phyloP scores from a whole-genome alignment of 768 basidiomycete species.

The Cystofilobasidium bisporidii region DNA sequence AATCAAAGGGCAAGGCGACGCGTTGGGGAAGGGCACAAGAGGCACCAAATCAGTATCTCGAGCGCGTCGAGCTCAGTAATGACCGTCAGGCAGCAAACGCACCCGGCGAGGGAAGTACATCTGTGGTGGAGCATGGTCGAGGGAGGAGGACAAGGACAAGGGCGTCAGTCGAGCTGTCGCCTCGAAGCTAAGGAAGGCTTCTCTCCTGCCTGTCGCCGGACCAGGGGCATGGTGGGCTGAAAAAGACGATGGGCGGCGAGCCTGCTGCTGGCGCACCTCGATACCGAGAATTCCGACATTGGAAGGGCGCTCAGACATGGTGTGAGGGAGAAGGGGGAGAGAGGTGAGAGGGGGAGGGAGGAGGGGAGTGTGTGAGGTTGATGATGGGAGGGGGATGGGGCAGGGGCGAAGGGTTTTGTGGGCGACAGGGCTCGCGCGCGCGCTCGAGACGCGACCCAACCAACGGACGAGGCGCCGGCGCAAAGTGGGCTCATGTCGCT shows the following conservation, averaged over 20 bases:
- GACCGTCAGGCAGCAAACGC: slow-evolving; percentile 36
- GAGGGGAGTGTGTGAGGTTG: slow-evolving; percentile 20
- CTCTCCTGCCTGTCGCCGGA: not conserved
- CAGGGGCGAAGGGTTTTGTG: too few species aligned
- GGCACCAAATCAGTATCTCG: too few species aligned
- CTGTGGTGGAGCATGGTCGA: slow-evolving; percentile 73
- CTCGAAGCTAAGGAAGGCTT: too few species aligned
- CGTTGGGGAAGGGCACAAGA: not conserved
- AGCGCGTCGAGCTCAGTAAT: not conserved
- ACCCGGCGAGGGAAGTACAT: slow-evolving; percentile 90
- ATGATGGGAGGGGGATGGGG: too few species aligned
- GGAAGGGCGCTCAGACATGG: slow-evolving; percentile 53
- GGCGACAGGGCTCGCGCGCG: too few species aligned
- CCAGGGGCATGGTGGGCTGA: not conserved
- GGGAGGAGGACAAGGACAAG: not conserved
- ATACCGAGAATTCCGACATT: slow-evolving; percentile 75
- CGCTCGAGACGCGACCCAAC: too few species aligned
- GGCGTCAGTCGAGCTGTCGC: not conserved
- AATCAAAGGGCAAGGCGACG: not conserved
- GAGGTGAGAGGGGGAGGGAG: slow-evolving; percentile 13
- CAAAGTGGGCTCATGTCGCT: too few species aligned
- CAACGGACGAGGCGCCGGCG: too few species aligned
- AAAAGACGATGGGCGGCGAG: not conserved
- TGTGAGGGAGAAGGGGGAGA: not conserved
- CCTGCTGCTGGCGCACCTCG: slow-evolving; percentile 10